Conservation (phyloP, 2,329 filamentous ascomycete species). For the Cryphonectria naterciae region DNA sequence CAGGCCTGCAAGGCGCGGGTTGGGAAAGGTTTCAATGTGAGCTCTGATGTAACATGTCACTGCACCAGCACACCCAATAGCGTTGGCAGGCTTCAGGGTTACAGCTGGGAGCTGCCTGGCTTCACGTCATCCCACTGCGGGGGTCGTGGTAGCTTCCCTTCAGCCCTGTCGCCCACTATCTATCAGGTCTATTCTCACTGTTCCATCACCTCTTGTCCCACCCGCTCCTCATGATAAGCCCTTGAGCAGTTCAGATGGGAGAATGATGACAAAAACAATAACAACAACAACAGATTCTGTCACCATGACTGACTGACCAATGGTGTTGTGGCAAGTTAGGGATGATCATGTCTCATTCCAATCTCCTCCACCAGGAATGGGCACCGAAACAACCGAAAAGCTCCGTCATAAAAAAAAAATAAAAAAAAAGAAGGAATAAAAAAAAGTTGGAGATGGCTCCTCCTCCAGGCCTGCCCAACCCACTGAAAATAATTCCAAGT, state of each 20-base stretch:
- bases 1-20: background rate
- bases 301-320: background rate
- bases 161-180: background rate
- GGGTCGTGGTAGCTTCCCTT: background rate
- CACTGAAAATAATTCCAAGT: background rate
- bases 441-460: background rate
- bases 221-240: background rate
- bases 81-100: background rate
- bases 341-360: slow-evolving; percentile 6
- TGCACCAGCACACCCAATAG: background rate
- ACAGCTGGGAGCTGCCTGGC: too few relatives aligned
- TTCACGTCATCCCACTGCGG: background rate
- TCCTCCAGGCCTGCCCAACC: background rate
- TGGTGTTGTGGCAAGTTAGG: background rate
- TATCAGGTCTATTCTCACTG: background rate
- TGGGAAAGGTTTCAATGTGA: background rate
- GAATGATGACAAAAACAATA: background rate
- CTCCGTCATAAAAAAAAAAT: background rate
- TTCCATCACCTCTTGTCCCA: background rate
- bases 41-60: background rate
- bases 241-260: background rate
- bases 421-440: too few relatives aligned
- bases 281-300: background rate
- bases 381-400: background rate
- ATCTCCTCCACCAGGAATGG: slow-evolving; percentile 4